phyloP scores from a whole-genome alignment of 345 rosid species.

The Garcia nutans region DNA sequence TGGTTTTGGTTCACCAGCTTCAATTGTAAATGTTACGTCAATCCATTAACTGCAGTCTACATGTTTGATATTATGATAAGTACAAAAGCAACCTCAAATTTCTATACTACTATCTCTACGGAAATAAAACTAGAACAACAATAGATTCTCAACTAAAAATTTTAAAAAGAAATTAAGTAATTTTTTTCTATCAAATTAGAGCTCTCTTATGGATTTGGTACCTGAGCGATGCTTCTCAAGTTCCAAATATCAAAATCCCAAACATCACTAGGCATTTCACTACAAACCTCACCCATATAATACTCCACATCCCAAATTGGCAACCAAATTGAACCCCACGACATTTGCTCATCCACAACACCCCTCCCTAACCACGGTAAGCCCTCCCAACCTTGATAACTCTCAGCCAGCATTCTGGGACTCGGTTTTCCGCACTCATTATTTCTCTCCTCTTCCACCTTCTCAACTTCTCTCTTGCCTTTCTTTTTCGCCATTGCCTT shows the following conservation, averaged over 20 bases:
- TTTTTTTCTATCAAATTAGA: neutral
- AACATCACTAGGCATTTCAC: conserved; percentile 43
- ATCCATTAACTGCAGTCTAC: no score
- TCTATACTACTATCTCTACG: no score
- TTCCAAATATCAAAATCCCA: conserved; percentile 79
- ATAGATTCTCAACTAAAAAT: neutral
- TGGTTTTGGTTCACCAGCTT: no score
- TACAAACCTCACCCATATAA: conserved; percentile 39
- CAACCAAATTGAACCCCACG: conserved; percentile 54
- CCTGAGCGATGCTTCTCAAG: conserved; percentile 38
- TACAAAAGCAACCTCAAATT: neutral
- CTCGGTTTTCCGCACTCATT: neutral
- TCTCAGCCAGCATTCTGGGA: neutral
- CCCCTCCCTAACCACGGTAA: conserved; percentile 29
- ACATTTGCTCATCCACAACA: conserved; percentile 49
- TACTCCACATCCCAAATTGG: conserved; percentile 65
- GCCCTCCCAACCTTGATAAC: conserved; percentile 7
- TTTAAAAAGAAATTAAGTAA: neutral
- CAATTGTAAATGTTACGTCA: no score
- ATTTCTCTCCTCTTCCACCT: conserved; percentile 20
- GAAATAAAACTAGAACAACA: neutral
- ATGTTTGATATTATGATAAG: no score
- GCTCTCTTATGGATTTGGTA: conserved; percentile 17
- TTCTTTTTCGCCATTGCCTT: conserved; percentile 17
- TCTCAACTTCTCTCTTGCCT: conserved; percentile 14